These are phyloP conservation scores for Alternaria ventricosa DNA, from an alignment of 2,329 filamentous ascomycete genomes.

Conservation along the genomic window DNA sequence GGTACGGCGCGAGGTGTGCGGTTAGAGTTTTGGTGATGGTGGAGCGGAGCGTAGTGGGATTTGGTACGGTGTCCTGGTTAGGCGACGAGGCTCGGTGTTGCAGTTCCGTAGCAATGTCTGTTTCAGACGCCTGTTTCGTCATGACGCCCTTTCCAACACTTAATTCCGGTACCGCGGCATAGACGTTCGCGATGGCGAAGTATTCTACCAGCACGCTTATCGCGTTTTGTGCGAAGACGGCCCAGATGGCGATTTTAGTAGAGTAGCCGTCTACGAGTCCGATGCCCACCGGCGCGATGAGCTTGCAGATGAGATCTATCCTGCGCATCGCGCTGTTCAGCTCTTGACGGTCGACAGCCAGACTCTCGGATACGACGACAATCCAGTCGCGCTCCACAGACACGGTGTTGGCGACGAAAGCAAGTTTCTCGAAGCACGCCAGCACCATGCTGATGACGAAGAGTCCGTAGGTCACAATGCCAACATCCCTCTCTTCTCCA, in stretches of 20 bases:
- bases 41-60: constrained; percentile 4
- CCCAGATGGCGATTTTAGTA: constrained; percentile 56
- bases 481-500: constrained; percentile 5
- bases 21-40: constrained; percentile 3
- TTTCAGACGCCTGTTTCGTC: constrained; percentile 10
- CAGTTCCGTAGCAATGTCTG: neutral
- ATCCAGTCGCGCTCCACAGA: constrained; percentile 76
- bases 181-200: constrained; percentile 57
- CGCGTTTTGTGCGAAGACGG: constrained; percentile 59
- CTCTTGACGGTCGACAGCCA: constrained; percentile 39
- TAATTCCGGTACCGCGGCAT: constrained; percentile 41
- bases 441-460: constrained; percentile 55
- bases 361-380: constrained; percentile 57
- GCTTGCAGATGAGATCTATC: constrained; percentile 66
- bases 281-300: constrained; percentile 61
- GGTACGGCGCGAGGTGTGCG: constrained; percentile 30
- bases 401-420: constrained; percentile 68
- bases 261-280: constrained; percentile 59
- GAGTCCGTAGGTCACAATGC: constrained; percentile 31
- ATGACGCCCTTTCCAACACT: constrained; percentile 12
- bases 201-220: constrained; percentile 60
- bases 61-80: constrained; percentile 6
- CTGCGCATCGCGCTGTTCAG: constrained; percentile 66
- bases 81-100: constrained; percentile 5
- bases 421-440: constrained; percentile 73